Base-by-base conservation (phyloP, 1,284 basidiomycete genomes). In the Heterobasidion irregulare region DNA sequence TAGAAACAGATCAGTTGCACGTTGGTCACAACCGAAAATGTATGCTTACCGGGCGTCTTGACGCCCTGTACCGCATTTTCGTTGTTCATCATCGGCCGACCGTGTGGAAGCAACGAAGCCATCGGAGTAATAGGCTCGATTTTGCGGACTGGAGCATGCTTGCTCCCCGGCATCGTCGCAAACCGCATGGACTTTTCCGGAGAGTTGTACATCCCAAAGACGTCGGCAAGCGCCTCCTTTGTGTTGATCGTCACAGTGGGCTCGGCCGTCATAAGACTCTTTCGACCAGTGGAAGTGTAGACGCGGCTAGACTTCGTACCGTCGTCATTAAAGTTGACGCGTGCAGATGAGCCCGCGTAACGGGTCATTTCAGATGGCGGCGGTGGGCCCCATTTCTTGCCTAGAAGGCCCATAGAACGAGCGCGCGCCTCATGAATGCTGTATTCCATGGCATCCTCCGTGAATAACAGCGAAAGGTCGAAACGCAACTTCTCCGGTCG, bases 201-300 rank as follows among this genome's bases (percentile, higher is more conserved):
- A 8, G 87, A 89, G 67, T 96, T 95, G 68, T 93, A 95, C 84
- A 97, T 91, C 56, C 86, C 87, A 72, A 92, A 92, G 43, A 97
- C 92, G 66, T 96, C 94, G n/a, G 83, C 89, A 53, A 95, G 76
- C 2, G 94, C 94, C 59, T 92, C 90, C 68, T 93, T 94, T 47
- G 90, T 93, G 65, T 91, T 91, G 59, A 92, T 84, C 0, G 90
- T 93, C 6, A 89, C 84, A 0, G 87, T 84, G 8, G 84, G 80
- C 62, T 83, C 79, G 47, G 56, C 75, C 16, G 12, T 9, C 52
- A 74, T 74, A 35, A 69, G 59, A 49, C 66, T 62, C 41, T 67
- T 68, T 8, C 62, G 53, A 61, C 45, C 45, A 35, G 10, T 50
- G 10, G 70, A 61, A 51, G 66, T 61, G 54, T 49, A 66, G 60